phyloP scores from a whole-genome alignment of 164 flowering plant species.

The Malania oleifera region DNA sequence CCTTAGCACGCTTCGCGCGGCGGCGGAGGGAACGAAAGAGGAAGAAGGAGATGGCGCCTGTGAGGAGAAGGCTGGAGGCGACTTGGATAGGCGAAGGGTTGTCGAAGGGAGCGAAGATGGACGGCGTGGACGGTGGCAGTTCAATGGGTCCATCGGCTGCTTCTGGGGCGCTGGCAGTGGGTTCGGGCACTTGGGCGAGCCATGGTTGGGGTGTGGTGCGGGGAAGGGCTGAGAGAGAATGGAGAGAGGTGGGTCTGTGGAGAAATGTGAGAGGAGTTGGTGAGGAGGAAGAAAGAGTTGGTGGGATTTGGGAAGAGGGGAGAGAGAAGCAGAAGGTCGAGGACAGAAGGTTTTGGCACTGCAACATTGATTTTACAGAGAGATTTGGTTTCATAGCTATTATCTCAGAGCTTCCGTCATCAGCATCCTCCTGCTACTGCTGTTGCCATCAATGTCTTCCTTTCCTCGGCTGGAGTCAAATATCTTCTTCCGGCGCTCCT shows the following conservation, averaged over 20 bases:
- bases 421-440: too few relatives aligned
- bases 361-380: background rate
- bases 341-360: conserved; percentile 13
- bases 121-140: conserved; percentile 45
- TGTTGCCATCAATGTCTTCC: too few relatives aligned
- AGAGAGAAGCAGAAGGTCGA: conserved; percentile 16
- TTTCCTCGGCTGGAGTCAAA: too few relatives aligned
- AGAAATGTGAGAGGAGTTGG: conserved; percentile 8
- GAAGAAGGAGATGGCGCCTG: conserved; percentile 82
- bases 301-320: conserved; percentile 8
- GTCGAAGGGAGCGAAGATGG: conserved; percentile 50
- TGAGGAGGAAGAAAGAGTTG: conserved; percentile 9
- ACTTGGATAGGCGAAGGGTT: conserved; percentile 73
- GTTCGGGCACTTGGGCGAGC: conserved; percentile 32
- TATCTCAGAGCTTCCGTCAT: too few relatives aligned
- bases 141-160: conserved; percentile 59
- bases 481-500: too few relatives aligned
- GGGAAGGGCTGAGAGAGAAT: conserved; percentile 23
- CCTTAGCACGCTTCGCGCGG: conserved; percentile 80
- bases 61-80: conserved; percentile 88
- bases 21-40: conserved; percentile 90
- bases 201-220: conserved; percentile 20
- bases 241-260: conserved; percentile 12
- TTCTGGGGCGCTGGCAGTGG: conserved; percentile 9
- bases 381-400: too few relatives aligned